phyloP scores from a whole-genome alignment of 495 filamentous ascomycete genomes.

The Aspergillus diversus region DNA sequence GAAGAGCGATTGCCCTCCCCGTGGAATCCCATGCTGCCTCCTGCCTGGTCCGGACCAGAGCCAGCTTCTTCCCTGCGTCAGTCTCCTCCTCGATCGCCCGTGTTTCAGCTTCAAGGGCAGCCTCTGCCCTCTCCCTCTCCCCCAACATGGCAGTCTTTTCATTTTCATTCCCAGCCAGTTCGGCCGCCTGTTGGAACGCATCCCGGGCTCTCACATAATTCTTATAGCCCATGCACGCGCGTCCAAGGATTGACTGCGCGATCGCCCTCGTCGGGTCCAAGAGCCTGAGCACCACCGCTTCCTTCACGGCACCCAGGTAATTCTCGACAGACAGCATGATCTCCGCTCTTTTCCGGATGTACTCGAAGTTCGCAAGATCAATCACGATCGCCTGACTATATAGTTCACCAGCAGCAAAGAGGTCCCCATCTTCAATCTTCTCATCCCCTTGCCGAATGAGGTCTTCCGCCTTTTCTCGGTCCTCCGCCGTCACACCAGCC shows the following conservation, averaged over 20 bases:
- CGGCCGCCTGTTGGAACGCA: neutral
- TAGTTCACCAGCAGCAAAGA: neutral
- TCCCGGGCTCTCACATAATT: neutral
- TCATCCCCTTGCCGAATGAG: neutral
- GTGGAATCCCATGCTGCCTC: neutral
- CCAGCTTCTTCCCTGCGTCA: neutral
- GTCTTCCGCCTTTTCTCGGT: neutral
- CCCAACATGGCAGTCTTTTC: neutral
- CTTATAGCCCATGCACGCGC: neutral
- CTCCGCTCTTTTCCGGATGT: neutral
- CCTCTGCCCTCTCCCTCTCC: neutral
- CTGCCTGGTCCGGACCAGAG: neutral
- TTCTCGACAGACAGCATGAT: neutral
- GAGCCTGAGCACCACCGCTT: neutral
- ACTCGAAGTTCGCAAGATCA: neutral
- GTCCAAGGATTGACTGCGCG: neutral
- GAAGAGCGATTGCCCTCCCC: neutral
- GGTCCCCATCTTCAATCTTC: neutral
- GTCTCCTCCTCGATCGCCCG: neutral
- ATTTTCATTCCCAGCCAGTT: neutral
- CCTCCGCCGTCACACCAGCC: neutral
- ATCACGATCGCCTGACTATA: neutral
- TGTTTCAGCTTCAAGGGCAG: neutral
- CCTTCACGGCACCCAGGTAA: neutral
- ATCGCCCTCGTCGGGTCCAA: neutral